These are phyloP conservation scores for Hypholoma sublateritium DNA, from an alignment of 768 basidiomycete species.

Conservation along the genomic window DNA sequence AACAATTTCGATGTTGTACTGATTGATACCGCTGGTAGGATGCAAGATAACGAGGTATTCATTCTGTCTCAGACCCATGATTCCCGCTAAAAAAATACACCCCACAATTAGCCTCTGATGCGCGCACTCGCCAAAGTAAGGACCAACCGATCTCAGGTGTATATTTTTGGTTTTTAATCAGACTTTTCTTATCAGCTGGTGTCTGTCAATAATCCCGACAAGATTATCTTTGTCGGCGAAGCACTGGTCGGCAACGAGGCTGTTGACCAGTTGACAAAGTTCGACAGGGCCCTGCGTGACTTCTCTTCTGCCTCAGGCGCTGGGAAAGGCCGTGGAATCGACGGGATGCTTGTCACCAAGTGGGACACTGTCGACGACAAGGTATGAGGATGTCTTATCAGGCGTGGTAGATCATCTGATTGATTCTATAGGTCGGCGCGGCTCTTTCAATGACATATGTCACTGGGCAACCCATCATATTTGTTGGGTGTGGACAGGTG, in stretches of 20 bases:
- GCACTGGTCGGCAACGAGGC: conserved; percentile 98
- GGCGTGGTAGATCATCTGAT: background rate
- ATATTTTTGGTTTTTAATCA: background rate
- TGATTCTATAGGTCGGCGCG: conserved; percentile 80
- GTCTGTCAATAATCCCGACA: conserved; percentile 91
- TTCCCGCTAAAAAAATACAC: background rate
- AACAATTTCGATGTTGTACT: conserved; percentile 95
- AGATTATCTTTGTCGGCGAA: conserved; percentile 97
- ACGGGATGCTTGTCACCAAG: conserved; percentile 98
- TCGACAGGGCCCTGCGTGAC: conserved; percentile 90
- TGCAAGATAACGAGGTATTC: conserved; percentile 97
- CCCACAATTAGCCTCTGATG: conserved; percentile 77
- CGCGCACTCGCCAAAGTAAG: conserved; percentile 91
- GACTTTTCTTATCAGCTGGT: conserved; percentile 62
- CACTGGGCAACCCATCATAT: conserved; percentile 97
- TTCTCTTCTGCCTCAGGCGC: conserved; percentile 76
- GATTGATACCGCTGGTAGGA: conserved; percentile 96
- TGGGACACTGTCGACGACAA: conserved; percentile 99
- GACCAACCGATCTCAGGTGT: background rate
- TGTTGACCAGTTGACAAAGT: conserved; percentile 95
- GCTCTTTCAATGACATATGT: conserved; percentile 99
- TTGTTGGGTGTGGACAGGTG: conserved; percentile 97
- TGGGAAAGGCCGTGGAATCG: conserved; percentile 86
- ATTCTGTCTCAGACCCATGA: background rate
- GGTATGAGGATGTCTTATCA: conserved; percentile 42